These are phyloP conservation scores for Leavenworthia alabamica DNA, from an alignment of 345 rosid species.

Conservation along the genomic window DNA sequence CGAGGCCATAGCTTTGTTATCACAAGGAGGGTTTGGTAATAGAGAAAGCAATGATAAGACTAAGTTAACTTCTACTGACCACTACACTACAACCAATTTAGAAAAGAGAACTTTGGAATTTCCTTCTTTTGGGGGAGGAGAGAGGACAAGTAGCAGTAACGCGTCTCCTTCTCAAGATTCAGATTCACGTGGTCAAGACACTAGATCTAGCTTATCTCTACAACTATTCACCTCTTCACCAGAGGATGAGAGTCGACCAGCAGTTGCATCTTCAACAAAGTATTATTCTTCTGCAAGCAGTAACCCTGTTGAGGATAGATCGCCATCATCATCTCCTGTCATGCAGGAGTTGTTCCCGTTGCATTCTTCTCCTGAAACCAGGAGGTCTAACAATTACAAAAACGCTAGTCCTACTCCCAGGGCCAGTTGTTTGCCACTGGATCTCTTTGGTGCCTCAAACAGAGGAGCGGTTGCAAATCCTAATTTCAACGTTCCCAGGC, in stretches of 20 bases:
- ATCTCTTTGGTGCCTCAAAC: constrained; percentile 55
- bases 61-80: constrained; percentile 38
- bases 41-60: constrained; percentile 46
- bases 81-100: constrained; percentile 23
- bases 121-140: constrained; percentile 42
- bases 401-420: constrained; percentile 36
- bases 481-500: constrained; percentile 35
- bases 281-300: constrained; percentile 90
- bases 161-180: constrained; percentile 63
- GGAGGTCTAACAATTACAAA: constrained; percentile 37
- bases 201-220: constrained; percentile 50
- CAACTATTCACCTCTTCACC: constrained; percentile 74
- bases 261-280: constrained; percentile 56
- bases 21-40: constrained; percentile 55
- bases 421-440: constrained; percentile 45
- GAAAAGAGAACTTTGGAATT: constrained; percentile 43
- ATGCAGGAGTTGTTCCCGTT: constrained; percentile 67
- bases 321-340: constrained; percentile 74
- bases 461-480: constrained; percentile 35
- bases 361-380: constrained; percentile 47
- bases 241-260: constrained; percentile 56
- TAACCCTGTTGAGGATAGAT: constrained; percentile 63
- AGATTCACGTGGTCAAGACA: constrained; percentile 52
- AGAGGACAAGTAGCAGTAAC: constrained; percentile 55
- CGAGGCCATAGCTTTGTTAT: constrained; percentile 42